Percentiles rank a stretch among this genome's conserved stretches.
Conservation (phyloP, 768 basidiomycete species). For the Calocera viscosa region DNA sequence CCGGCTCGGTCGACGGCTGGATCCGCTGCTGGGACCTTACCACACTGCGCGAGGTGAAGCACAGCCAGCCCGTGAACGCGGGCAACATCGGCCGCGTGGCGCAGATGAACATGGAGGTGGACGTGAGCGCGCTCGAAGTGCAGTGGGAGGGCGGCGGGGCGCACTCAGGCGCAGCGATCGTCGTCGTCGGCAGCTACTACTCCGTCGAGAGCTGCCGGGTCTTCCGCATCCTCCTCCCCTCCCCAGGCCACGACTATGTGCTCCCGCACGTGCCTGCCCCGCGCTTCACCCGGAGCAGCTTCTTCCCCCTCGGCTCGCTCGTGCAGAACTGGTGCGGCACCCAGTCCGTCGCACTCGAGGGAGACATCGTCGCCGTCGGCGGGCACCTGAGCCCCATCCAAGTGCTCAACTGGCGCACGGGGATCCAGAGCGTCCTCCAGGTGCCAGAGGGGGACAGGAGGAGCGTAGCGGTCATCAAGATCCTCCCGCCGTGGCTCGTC, state of each 20-base stretch:
- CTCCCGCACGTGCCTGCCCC: background rate
- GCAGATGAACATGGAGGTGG: constrained; percentile 1
- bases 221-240: background rate
- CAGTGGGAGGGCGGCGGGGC: background rate
- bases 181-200: constrained; percentile 3
- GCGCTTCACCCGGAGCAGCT: background rate
- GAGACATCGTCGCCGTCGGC: background rate
- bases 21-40: background rate
- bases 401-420: constrained; percentile 4
- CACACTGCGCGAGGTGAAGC: background rate
- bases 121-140: background rate
- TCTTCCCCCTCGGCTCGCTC: background rate
- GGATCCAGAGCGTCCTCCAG: background rate
- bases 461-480: background rate
- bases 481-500: background rate
- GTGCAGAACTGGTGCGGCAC: constrained; percentile 7
- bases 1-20: constrained; percentile 2
- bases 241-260: background rate
- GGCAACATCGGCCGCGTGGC: background rate
- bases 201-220: background rate
- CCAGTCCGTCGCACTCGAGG: background rate
- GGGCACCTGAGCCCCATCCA: background rate
- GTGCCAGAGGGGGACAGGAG: background rate
- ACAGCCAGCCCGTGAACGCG: background rate
- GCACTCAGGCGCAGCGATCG: background rate